Evolutionary conservation across 495 filamentous ascomycete genomes (phyloP).

Genomic region (Podospora conica): DNA sequence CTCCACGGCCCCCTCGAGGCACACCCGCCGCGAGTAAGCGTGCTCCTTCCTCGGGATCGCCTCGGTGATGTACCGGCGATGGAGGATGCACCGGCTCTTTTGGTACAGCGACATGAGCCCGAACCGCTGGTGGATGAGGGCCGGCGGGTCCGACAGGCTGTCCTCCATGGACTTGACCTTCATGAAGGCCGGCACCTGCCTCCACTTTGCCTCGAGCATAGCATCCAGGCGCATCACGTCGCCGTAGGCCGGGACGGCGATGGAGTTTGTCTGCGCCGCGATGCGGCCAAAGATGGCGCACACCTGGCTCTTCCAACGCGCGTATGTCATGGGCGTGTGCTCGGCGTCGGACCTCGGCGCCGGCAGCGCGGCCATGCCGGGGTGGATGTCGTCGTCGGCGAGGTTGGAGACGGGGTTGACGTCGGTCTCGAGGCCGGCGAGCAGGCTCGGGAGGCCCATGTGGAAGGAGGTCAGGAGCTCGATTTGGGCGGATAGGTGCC

Average conservation of each 20-base stretch:
- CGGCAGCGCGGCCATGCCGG: slow-evolving; percentile 38
- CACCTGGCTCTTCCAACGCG: slow-evolving; percentile 41
- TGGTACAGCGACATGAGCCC: slow-evolving; percentile 66
- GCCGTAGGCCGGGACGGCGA: slow-evolving; percentile 48
- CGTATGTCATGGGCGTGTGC: slow-evolving; percentile 44
- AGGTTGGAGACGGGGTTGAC: slow-evolving; percentile 42
- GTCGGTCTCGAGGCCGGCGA: slow-evolving; percentile 44
- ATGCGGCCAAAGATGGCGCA: slow-evolving; percentile 33
- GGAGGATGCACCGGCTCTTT: slow-evolving; percentile 66
- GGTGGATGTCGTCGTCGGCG: slow-evolving; percentile 44
- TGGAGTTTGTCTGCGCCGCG: slow-evolving; percentile 33
- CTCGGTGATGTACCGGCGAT: slow-evolving; percentile 62
- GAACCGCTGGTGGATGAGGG: slow-evolving; percentile 61
- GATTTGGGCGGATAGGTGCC: slow-evolving; percentile 45
- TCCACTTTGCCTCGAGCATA: slow-evolving; percentile 52
- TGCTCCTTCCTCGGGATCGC: slow-evolving; percentile 53
- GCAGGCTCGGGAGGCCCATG: slow-evolving; percentile 47
- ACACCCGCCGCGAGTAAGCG: slow-evolving; percentile 59
- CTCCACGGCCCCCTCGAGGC: slow-evolving; percentile 60
- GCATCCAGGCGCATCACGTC: slow-evolving; percentile 61
- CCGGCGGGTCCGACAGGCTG: slow-evolving; percentile 55
- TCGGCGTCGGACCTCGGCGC: slow-evolving; percentile 38
- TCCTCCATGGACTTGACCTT: slow-evolving; percentile 53
- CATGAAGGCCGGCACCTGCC: slow-evolving; percentile 52
- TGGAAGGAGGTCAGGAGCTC: slow-evolving; percentile 49